phyloP scores from a whole-genome alignment of 2,329 filamentous ascomycete genomes.

The Calonectria hawksworthii region DNA sequence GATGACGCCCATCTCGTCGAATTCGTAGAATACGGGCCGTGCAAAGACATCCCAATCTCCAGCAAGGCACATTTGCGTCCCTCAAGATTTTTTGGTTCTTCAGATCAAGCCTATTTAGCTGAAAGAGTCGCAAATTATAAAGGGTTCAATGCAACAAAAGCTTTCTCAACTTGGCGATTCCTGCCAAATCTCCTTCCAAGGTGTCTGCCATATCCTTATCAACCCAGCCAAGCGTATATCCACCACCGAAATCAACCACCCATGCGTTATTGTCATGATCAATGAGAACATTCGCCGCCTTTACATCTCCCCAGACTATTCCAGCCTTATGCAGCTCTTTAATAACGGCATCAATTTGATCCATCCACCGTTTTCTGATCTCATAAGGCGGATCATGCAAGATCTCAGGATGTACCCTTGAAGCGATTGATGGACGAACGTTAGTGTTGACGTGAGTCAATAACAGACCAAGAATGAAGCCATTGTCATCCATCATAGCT shows the following conservation, averaged over 20 bases:
- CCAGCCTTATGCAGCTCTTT: neutral
- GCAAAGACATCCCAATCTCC: no score
- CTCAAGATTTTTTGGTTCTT: no score
- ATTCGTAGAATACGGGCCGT: no score
- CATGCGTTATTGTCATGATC: neutral
- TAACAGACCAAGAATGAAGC: constrained; percentile 32
- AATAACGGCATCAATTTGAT: constrained; percentile 19
- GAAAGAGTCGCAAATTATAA: no score
- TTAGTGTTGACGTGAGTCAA: constrained; percentile 28
- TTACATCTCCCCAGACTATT: neutral
- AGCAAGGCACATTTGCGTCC: no score
- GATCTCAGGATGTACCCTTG: neutral
- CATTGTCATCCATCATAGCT: constrained; percentile 32
- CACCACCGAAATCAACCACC: neutral
- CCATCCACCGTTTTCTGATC: constrained; percentile 33
- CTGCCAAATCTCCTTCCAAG: neutral
- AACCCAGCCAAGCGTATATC: neutral
- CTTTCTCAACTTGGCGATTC: neutral
- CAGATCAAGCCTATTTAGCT: no score
- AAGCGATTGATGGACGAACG: neutral
- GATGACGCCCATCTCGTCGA: no score
- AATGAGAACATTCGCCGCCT: neutral
- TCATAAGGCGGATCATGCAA: constrained; percentile 21
- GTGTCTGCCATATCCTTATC: neutral
- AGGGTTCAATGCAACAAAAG: no score